phyloP scores from a whole-genome alignment of 2,329 filamentous ascomycete genomes.

The Ilyonectria sp. region DNA sequence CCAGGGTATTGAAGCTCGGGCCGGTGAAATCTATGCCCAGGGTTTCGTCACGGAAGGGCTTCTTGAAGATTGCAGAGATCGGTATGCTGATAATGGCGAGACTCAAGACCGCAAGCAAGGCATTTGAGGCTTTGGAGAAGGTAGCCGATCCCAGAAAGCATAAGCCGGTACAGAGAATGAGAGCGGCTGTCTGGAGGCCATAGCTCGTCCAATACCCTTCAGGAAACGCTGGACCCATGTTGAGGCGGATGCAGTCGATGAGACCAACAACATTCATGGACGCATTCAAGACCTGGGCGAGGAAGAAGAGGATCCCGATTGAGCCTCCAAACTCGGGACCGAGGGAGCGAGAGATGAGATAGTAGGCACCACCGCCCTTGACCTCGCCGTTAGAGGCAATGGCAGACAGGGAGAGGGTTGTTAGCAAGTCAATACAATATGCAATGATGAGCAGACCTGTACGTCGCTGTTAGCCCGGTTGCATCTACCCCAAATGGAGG shows the following conservation, averaged over 20 bases:
- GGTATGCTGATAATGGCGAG: constrained; percentile 87
- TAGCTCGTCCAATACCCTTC: constrained; percentile 85
- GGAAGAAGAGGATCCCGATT: constrained; percentile 89
- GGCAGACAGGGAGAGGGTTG: constrained; percentile 87
- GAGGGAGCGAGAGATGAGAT: constrained; percentile 87
- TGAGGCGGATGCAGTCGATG: constrained; percentile 85
- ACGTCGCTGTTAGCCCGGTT: constrained; percentile 4
- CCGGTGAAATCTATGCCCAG: constrained; percentile 84
- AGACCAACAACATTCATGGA: constrained; percentile 90
- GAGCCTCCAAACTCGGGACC: constrained; percentile 92
- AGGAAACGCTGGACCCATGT: constrained; percentile 77
- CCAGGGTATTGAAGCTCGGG: constrained; percentile 77
- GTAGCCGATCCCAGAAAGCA: constrained; percentile 86
- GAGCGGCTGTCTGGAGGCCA: constrained; percentile 79
- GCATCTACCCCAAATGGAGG: background rate
- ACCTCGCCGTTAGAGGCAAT: constrained; percentile 94
- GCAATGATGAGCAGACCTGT: constrained; percentile 79
- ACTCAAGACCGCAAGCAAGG: constrained; percentile 78
- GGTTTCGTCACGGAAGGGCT: constrained; percentile 75
- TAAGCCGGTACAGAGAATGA: constrained; percentile 80
- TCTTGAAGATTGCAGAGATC: constrained; percentile 78
- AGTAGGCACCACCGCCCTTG: constrained; percentile 89
- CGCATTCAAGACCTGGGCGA: constrained; percentile 91
- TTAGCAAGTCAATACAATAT: constrained; percentile 88
- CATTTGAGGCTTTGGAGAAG: constrained; percentile 86